Percentiles rank a stretch among this genome's conserved stretches.
These are phyloP conservation scores for Amaranthus tricolor DNA, from an alignment of 179 eudicot species.

Conservation along the genomic window DNA sequence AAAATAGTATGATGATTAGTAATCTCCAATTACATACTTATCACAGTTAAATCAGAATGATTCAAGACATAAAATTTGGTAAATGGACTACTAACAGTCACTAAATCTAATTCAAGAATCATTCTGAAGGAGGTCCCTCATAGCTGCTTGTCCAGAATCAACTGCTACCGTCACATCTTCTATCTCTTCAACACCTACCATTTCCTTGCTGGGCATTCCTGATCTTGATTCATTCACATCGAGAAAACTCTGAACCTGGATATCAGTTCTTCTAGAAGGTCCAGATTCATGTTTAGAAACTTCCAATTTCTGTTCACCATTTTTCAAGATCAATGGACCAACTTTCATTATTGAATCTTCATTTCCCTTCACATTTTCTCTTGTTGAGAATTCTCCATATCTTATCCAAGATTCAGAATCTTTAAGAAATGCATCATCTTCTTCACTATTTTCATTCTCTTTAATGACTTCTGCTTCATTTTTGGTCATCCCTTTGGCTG, in stretches of 20 bases:
- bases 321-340: conserved; percentile 22
- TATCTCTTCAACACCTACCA: not conserved
- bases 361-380: not conserved
- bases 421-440: not conserved
- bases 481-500: conserved; percentile 2
- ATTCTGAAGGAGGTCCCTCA: conserved; percentile 19
- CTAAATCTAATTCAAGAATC: not conserved
- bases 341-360: conserved; percentile 7
- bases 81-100: no score
- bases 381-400: not conserved
- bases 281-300: conserved; percentile 19
- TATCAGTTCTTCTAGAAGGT: conserved; percentile 24
- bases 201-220: conserved; percentile 7
- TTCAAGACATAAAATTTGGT: no score
- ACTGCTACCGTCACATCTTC: conserved; percentile 4
- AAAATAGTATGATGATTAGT: no score
- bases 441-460: not conserved
- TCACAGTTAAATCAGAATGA: no score
- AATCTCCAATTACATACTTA: no score
- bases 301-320: not conserved
- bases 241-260: conserved; percentile 18
- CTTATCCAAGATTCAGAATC: not conserved
- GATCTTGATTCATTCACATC: not conserved
- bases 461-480: conserved; percentile 8
- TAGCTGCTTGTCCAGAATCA: conserved; percentile 12